Evolutionary conservation across 2,329 filamentous ascomycete species (phyloP), one percentile per base, ranked within the genome.

Genomic region (Penicillium griseofulvum): DNA sequence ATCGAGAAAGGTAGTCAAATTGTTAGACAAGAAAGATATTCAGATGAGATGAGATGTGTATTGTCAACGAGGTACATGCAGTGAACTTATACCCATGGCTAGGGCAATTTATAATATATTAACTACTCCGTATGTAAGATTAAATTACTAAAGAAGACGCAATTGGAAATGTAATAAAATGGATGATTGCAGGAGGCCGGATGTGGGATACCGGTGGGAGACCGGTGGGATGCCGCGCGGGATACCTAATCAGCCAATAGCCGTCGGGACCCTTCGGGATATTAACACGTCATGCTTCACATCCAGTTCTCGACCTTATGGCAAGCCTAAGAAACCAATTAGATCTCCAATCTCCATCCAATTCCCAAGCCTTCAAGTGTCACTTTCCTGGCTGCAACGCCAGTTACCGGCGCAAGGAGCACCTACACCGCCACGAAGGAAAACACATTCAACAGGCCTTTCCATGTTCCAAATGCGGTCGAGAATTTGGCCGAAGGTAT

Each of bases 391-490:
- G 56, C 8, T 67, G 66, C 46, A 59, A 44, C 17, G 61, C 61
- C 2, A 64, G 52, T 7, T 69, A 69, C 26, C 59, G 42, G 38
- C 65, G 64, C 7, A 69, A 61, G 48, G 62, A 66, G 47, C 67
- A 70, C 39, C 46, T 69, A 3, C 52, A 37, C 6, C 65, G 67
- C 24, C 67, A 70, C 41, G 41, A 56, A 45, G 34, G 36, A 26
- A 56, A 60, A 49, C 65, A 70, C 29, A 16, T 11, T n/a, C 47
- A 49, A 22, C 60, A 57, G 28, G 11, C 10, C 7, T 58, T 59
- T 17, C 7, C 7, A 12, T 68, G 65, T 44, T 46, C 57, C 5
- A 48, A 31, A 3, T 68, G 65, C 43, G 34, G 37, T 31, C 53
- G 54, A 4, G 39, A 26, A 28, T 66, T 66, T 43, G 41, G 49